phyloP scores from a whole-genome alignment of 2,329 filamentous ascomycete species.

The Fulvia fulva region DNA sequence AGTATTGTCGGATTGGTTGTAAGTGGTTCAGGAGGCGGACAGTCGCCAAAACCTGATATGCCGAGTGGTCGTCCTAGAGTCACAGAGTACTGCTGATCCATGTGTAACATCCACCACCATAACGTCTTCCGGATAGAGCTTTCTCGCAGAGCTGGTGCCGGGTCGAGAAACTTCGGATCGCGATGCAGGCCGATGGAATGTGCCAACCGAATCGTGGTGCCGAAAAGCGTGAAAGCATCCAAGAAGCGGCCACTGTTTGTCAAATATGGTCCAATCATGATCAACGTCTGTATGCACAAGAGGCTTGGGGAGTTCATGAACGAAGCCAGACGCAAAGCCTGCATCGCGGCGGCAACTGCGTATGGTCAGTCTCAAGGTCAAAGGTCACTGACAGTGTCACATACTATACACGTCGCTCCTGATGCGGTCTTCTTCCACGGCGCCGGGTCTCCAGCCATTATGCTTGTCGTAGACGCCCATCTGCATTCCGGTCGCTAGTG shows the following conservation, averaged over 20 bases:
- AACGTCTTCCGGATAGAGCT: constrained; percentile 42
- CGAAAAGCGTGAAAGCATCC: constrained; percentile 50
- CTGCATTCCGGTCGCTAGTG: constrained; percentile 46
- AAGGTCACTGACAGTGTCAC: constrained; percentile 17
- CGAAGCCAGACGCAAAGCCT: constrained; percentile 46
- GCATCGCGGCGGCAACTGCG: constrained; percentile 48
- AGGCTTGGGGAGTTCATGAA: constrained; percentile 49
- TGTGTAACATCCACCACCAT: constrained; percentile 53
- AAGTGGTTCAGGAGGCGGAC: constrained; percentile 43
- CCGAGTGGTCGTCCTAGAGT: constrained; percentile 47
- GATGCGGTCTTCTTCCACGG: constrained; percentile 34
- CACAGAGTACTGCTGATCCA: constrained; percentile 51
- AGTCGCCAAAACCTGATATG: constrained; percentile 49
- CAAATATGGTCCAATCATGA: constrained; percentile 48
- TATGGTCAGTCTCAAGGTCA: neutral
- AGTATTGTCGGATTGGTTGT: constrained; percentile 43
- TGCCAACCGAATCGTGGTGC: constrained; percentile 46
- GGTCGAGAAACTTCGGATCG: constrained; percentile 45
- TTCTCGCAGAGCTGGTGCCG: constrained; percentile 40
- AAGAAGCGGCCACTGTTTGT: constrained; percentile 49
- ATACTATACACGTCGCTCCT: constrained; percentile 46
- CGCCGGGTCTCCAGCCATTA: constrained; percentile 38
- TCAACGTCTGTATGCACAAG: constrained; percentile 43
- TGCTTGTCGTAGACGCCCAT: constrained; percentile 43
- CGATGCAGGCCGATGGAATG: constrained; percentile 50